A percentile compares a stretch with the other conserved stretches of the same genome.
Conservation (phyloP, 1,284 basidiomycete species). For the Sanghuangporus baumii region DNA sequence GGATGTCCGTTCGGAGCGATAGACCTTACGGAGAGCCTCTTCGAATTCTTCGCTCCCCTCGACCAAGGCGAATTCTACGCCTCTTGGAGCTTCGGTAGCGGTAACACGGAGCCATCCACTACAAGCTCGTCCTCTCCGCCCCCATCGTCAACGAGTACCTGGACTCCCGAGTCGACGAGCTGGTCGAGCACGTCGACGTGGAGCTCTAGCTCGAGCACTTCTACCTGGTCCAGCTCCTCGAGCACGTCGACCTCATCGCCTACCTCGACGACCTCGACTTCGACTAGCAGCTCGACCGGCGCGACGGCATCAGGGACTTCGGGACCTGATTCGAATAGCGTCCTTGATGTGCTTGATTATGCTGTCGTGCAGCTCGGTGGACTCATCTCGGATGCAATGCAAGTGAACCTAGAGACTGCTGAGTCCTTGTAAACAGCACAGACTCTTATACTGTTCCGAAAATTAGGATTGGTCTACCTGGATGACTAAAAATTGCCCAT, state of each 20-base stretch:
- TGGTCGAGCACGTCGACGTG: conserved; percentile 18
- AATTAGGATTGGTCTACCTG: neutral
- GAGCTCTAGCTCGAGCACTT: conserved; percentile 8
- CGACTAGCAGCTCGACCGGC: neutral
- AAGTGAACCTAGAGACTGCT: conserved; percentile 8
- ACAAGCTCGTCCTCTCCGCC: conserved; percentile 20
- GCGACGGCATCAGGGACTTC: neutral
- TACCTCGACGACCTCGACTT: neutral
- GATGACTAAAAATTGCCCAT: neutral
- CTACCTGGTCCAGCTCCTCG: neutral
- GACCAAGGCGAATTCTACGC: conserved; percentile 34
- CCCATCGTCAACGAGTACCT: conserved; percentile 16
- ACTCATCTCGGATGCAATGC: conserved; percentile 5
- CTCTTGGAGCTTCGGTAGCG: conserved; percentile 35
- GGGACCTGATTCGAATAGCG: neutral
- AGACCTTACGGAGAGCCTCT: conserved; percentile 51
- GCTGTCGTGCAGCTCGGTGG: conserved; percentile 12
- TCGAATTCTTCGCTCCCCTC: conserved; percentile 30
- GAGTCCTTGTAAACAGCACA: neutral
- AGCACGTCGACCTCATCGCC: conserved; percentile 2
- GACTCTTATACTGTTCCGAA: neutral
- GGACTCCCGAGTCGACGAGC: conserved; percentile 13
- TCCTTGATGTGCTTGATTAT: conserved; percentile 7
- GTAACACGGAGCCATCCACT: conserved; percentile 6
- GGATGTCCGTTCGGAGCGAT: conserved; percentile 44